Evolutionary conservation across 345 rosid genomes (phyloP), one percentile per base, ranked within the genome.

Genomic region (Microthlaspi erraticum): DNA sequence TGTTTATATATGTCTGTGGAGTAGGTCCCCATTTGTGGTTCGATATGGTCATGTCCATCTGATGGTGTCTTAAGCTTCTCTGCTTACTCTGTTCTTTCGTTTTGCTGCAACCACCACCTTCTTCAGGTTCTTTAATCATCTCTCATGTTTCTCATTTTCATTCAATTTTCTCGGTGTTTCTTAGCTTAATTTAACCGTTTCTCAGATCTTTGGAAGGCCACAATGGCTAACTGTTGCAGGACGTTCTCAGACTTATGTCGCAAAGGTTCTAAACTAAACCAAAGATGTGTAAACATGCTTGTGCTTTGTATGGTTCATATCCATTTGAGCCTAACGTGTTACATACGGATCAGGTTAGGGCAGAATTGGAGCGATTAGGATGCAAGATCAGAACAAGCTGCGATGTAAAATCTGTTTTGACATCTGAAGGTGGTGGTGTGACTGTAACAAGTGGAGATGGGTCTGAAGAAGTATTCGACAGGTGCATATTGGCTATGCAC

Each of bases 1-100:
- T 46, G 0, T 0, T 16, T 37, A 23, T 73, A 23, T 12, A 16
- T 67, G 51, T 52, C 2, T 42, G 46, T 31, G 60, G 32, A 64
- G 1, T 50, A 93, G 98, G 83, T 93, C 26, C 98, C 98, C 0
- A 75, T 93, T 52, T 87, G 96, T 72, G 93, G 97, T 66, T 93
- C 97, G 5, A 87, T 88, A 66, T 93, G 97, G 98, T 87, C 97
- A 16, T 88, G 94, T 70, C 80, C 92, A 50, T 77, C 89, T 17
- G 88, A 93, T 52, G 84, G 87, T 74, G 90, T 93, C 11, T 77
- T 79, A 85, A 85, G 71, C 71, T 88, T 90, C 79, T 84, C 98
- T 39, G 97, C 97, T 65, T 90, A 66, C 85, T 87, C 89, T 8
- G 82, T 88, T 60, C 87, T 93, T 74, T 88, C 94, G 8, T 93